phyloP scores from a whole-genome alignment of 2,329 filamentous ascomycete genomes.

The Pseudogymnoascus sp. region DNA sequence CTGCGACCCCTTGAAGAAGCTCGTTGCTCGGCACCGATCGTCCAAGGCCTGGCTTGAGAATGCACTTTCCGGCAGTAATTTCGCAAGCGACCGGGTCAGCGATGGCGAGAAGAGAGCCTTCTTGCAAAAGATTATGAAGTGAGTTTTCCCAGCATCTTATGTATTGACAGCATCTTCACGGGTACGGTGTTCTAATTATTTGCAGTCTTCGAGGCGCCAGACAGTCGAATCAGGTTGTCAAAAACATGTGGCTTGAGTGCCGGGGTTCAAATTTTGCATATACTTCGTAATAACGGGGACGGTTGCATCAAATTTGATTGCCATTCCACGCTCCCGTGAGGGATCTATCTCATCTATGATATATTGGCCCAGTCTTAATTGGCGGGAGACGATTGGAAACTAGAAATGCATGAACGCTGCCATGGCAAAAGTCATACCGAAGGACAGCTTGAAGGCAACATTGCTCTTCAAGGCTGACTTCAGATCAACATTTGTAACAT shows the following conservation, averaged over 20 bases:
- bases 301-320: not conserved
- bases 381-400: slow-evolving; percentile 13
- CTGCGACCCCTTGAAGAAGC: slow-evolving; percentile 63
- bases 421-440: slow-evolving; percentile 66
- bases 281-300: slow-evolving; percentile 38
- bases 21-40: slow-evolving; percentile 50
- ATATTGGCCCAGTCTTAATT: not conserved
- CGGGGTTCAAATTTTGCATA: slow-evolving; percentile 56
- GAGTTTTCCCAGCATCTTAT: slow-evolving; percentile 24
- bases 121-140: slow-evolving; percentile 60
- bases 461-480: slow-evolving; percentile 33
- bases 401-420: slow-evolving; percentile 57
- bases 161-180: not conserved
- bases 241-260: slow-evolving; percentile 67
- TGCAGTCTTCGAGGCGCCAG: slow-evolving; percentile 55
- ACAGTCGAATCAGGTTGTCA: slow-evolving; percentile 59
- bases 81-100: slow-evolving; percentile 52
- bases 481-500: slow-evolving; percentile 44
- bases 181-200: not conserved
- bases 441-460: slow-evolving; percentile 43
- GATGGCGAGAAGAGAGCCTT: slow-evolving; percentile 56
- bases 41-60: slow-evolving; percentile 57
- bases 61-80: slow-evolving; percentile 45
- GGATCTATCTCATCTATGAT: slow-evolving; percentile 7
- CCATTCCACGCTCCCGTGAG: slow-evolving; percentile 2